These are phyloP conservation scores for Nannochloropsis salina DNA, from an alignment of 108 stramenopile genomes.

Conservation along the genomic window DNA sequence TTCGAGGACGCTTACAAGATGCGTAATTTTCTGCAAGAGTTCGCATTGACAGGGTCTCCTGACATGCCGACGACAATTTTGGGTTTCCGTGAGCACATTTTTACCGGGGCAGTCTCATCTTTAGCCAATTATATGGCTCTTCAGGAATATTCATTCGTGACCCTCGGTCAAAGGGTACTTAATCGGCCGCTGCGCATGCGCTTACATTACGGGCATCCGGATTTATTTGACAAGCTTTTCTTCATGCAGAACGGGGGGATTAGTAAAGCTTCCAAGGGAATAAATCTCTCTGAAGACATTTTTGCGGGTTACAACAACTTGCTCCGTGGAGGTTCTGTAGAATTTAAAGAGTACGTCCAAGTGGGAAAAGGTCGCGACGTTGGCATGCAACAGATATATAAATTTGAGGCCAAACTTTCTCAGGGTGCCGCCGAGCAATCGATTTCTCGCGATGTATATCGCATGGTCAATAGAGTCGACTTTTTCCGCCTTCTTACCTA, in stretches of 20 bases:
- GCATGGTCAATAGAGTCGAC: slow-evolving; percentile 86
- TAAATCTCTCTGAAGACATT: slow-evolving; percentile 96
- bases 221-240: slow-evolving; percentile 96
- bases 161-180: slow-evolving; percentile 91
- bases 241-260: slow-evolving; percentile 94
- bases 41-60: slow-evolving; percentile 57
- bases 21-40: slow-evolving; percentile 92
- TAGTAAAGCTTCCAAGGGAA: slow-evolving; percentile 92
- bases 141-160: slow-evolving; percentile 94
- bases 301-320: slow-evolving; percentile 94
- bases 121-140: slow-evolving; percentile 98
- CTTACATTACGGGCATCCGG: slow-evolving; percentile 96
- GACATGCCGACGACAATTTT: slow-evolving; percentile 79
- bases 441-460: slow-evolving; percentile 86
- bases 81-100: slow-evolving; percentile 95
- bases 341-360: slow-evolving; percentile 92
- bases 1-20: slow-evolving; percentile 98
- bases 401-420: slow-evolving; percentile 97
- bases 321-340: slow-evolving; percentile 76
- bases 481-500: slow-evolving; percentile 91
- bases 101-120: slow-evolving; percentile 93
- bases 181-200: slow-evolving; percentile 84
- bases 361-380: slow-evolving; percentile 98
- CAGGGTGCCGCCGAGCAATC: slow-evolving; percentile 98
- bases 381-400: slow-evolving; percentile 98